Base-by-base conservation (phyloP, 495 filamentous ascomycete genomes). In the Choiromyces venosus region DNA sequence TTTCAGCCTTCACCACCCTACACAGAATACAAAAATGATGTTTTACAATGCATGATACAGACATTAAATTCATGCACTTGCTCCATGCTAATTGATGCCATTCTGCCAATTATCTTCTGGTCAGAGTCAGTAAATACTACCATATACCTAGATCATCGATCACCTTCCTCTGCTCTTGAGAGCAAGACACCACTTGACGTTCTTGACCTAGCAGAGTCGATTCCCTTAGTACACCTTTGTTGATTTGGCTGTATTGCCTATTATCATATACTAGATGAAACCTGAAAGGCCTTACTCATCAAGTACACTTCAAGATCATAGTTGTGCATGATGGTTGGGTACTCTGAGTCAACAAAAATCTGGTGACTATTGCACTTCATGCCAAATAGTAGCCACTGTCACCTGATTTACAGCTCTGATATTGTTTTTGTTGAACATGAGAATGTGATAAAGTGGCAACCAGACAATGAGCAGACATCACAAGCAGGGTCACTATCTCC, bases 1-100 rank as follows among this genome's bases (percentile, higher is more conserved):
- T 70, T 46, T 70, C 39, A 70, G 21, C 68, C 68, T n/a, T 42
- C 68, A 29, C 68, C 68, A n/a, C 68, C 68, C 19, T 70, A 70
- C 25, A 61, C 40, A n/a, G 37, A 61, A 46, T 38, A 70, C 25
- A 56, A 70, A 18, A 70, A 70, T 40, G 68, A 38, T 14, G 37
- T 70, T 35, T n/a, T 6, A 12, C 37, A 70, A 29, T 25, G 68
- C 25, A 52, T 70, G n/a, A 64, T 70, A 21, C 33, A 46, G n/a
- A 52, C 40, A 1, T n/a, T 70, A 1, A 70, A 16, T 14, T 35
- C 10, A 1, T 29, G 56, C 33, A 38, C 40, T 9, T 9, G 68
- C 21, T 35, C 19, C 1, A 42, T 70, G 29, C 29, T 70, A 29
- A n/a, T 70, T 61, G 68, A 70, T 40, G 35, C 68, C 19, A 35